phyloP scores from a whole-genome alignment of 179 eudicot genomes.

The Silene noctiflora region DNA sequence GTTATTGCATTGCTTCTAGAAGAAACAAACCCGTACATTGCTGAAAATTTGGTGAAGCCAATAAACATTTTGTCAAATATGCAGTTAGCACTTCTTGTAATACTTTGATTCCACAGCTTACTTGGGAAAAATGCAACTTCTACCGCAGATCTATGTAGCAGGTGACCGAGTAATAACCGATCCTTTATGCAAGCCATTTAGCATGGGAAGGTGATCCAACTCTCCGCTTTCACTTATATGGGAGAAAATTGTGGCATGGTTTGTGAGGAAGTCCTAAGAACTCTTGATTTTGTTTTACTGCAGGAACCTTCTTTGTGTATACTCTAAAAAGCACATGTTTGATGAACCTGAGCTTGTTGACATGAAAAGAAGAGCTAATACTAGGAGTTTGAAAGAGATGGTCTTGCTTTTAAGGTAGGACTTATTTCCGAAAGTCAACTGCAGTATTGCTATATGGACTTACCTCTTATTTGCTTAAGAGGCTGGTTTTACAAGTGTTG shows the following conservation, averaged over 20 bases:
- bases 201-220: slow-evolving; percentile 88
- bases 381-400: slow-evolving; percentile 95
- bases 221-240: neutral
- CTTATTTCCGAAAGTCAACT: slow-evolving; percentile 16
- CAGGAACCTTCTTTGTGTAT: slow-evolving; percentile 95
- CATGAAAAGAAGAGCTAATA: slow-evolving; percentile 82
- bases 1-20: slow-evolving; percentile 83
- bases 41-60: slow-evolving; percentile 66
- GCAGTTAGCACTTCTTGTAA: slow-evolving; percentile 20
- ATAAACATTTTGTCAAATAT: slow-evolving; percentile 17
- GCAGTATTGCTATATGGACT: neutral
- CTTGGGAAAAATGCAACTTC: slow-evolving; percentile 24
- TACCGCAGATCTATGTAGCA: slow-evolving; percentile 78
- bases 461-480: neutral
- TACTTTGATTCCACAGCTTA: slow-evolving; percentile 19
- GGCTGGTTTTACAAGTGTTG: neutral
- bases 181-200: slow-evolving; percentile 98
- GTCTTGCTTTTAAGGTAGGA: slow-evolving; percentile 80
- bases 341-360: slow-evolving; percentile 90
- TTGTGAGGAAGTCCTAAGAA: slow-evolving; percentile 4
- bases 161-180: slow-evolving; percentile 97
- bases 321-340: slow-evolving; percentile 92
- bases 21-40: slow-evolving; percentile 55
- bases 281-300: slow-evolving; percentile 17
- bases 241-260: slow-evolving; percentile 8